Conservation (phyloP, 1,139 yeast genomes). For the Petasospora fabianii region DNA sequence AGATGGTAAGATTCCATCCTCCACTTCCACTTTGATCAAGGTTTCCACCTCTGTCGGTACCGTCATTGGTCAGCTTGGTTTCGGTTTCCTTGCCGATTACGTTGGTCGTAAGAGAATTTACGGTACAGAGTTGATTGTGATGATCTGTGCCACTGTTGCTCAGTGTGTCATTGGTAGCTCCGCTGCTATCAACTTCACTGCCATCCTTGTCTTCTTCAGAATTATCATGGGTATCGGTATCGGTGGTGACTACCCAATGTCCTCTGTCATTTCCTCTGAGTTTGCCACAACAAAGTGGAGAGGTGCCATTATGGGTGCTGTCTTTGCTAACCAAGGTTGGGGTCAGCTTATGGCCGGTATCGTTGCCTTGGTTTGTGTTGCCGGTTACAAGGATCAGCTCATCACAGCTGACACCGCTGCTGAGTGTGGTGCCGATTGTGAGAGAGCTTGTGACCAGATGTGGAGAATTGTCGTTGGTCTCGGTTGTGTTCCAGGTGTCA, state of each 20-base stretch:
- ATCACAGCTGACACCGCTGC: conserved; percentile 46
- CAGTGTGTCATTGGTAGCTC: conserved; percentile 71
- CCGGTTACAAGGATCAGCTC: conserved; percentile 64
- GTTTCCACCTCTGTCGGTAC: conserved; percentile 94
- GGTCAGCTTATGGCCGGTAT: conserved; percentile 88
- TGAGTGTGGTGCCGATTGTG: conserved; percentile 62
- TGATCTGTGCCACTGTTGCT: conserved; percentile 74
- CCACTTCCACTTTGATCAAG: conserved; percentile 72
- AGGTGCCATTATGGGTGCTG: conserved; percentile 95
- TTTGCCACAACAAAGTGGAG: conserved; percentile 91
- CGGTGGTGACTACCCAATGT: conserved; percentile 98
- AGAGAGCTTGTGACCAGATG: conserved; percentile 82
- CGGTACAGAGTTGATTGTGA: conserved; percentile 81
- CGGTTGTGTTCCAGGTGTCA: conserved; percentile 82
- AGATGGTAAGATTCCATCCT: conserved; percentile 52
- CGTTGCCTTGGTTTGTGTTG: conserved; percentile 67
- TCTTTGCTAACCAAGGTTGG: conserved; percentile 89
- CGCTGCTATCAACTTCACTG: conserved; percentile 67
- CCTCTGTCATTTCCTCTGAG: conserved; percentile 88
- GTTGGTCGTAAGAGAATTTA: conserved; percentile 86
- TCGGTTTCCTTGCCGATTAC: conserved; percentile 80
- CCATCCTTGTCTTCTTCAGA: conserved; percentile 71
- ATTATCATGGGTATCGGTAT: conserved; percentile 93
- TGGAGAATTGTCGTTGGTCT: conserved; percentile 89
- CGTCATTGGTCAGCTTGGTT: conserved; percentile 84